Evolutionary conservation across 345 rosid species (phyloP).

Genomic region (Clausena lansium): DNA sequence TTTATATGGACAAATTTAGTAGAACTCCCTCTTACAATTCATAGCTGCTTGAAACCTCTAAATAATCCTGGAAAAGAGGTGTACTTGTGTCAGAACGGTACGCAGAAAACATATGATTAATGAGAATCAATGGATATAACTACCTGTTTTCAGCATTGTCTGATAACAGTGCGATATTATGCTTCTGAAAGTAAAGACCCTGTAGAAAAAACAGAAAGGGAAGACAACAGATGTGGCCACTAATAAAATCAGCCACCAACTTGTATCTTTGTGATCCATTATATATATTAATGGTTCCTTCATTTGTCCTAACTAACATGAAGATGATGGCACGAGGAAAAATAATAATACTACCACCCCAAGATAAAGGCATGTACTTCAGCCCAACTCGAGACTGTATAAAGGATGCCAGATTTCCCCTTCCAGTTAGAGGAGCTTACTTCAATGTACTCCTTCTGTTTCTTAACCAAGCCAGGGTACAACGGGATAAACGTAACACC

Average conservation of each 20-base stretch:
- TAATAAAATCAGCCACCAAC: conserved; percentile 47
- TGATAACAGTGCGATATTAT: conserved; percentile 11
- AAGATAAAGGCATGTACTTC: conserved; percentile 85
- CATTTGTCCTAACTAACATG: conserved; percentile 38
- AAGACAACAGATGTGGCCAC: conserved; percentile 35
- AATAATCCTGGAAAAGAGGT: conserved; percentile 8
- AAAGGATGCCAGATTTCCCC: conserved; percentile 68
- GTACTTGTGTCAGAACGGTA: neutral
- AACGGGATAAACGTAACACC: conserved; percentile 89
- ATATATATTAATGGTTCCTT: conserved; percentile 28
- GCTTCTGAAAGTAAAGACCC: conserved; percentile 22
- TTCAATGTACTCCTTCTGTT: conserved; percentile 56
- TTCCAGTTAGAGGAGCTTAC: conserved; percentile 61
- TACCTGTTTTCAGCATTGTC: conserved; percentile 16
- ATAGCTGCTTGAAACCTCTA: conserved; percentile 11
- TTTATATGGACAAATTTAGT: neutral
- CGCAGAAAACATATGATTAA: neutral
- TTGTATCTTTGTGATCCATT: conserved; percentile 31
- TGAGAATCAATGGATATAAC: neutral
- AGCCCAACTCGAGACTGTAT: conserved; percentile 86
- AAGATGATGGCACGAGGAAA: neutral
- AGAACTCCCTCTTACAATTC: conserved; percentile 5
- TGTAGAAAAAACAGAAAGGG: conserved; percentile 14
- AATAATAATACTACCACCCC: conserved; percentile 61
- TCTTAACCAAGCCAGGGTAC: conserved; percentile 62